phyloP scores from a whole-genome alignment of 345 rosid species.

The Euphorbia tirucalli region DNA sequence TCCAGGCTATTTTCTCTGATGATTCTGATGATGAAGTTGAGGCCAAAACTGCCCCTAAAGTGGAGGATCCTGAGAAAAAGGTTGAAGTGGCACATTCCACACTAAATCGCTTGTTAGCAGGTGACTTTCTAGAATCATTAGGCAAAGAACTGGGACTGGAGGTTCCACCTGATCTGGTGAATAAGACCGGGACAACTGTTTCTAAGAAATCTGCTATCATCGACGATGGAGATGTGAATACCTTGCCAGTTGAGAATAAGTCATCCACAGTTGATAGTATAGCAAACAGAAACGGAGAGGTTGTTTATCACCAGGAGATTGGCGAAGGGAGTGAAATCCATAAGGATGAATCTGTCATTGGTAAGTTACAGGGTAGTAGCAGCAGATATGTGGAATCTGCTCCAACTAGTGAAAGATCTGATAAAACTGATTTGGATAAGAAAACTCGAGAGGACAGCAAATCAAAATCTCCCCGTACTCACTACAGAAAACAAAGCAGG shows the following conservation, averaged over 20 bases:
- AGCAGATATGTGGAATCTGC: constrained; percentile 16
- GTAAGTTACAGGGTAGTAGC: constrained; percentile 12
- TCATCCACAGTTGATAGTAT: constrained; percentile 12
- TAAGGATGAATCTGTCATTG: constrained; percentile 19
- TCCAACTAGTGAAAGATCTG: constrained; percentile 28
- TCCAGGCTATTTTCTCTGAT: constrained; percentile 91
- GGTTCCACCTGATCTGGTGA: constrained; percentile 72
- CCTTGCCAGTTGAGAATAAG: constrained; percentile 17
- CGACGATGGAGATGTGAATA: constrained; percentile 23
- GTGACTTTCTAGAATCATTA: constrained; percentile 85
- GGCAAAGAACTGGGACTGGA: constrained; percentile 96
- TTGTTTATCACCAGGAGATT: constrained; percentile 13
- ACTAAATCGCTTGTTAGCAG: constrained; percentile 83
- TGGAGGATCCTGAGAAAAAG: constrained; percentile 61
- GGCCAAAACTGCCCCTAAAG: constrained; percentile 27
- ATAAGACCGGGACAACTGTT: constrained; percentile 21
- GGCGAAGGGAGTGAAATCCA: constrained; percentile 23
- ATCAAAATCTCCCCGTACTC: constrained; percentile 28
- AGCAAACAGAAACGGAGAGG: constrained; percentile 14
- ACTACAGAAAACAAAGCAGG: constrained; percentile 22
- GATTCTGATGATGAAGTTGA: constrained; percentile 81
- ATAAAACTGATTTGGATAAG: constrained; percentile 9
- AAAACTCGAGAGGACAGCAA: constrained; percentile 32
- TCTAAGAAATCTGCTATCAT: constrained; percentile 22
- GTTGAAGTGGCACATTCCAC: constrained; percentile 71